These are phyloP conservation scores for Dactylellina sp. DNA, from an alignment of 2,329 filamentous ascomycete species.

Conservation along the genomic window DNA sequence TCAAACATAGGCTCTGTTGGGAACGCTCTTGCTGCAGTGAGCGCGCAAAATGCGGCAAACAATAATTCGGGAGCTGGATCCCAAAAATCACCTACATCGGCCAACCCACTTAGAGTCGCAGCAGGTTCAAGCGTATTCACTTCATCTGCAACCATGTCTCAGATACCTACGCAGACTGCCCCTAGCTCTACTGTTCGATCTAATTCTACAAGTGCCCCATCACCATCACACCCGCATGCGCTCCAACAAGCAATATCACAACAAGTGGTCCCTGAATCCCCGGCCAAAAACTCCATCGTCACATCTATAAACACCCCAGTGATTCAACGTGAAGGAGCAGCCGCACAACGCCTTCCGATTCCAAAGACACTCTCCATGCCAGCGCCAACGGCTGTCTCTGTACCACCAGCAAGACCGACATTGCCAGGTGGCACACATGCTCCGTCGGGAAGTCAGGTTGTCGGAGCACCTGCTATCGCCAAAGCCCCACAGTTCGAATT, in stretches of 20 bases:
- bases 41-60: slow-evolving; percentile 34
- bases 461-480: slow-evolving; percentile 85
- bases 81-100: slow-evolving; percentile 48
- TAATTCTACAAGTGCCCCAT: slow-evolving; percentile 65
- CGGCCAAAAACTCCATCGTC: slow-evolving; percentile 60
- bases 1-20: slow-evolving; percentile 51
- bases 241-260: slow-evolving; percentile 68
- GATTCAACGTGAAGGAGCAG: slow-evolving; percentile 47
- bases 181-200: slow-evolving; percentile 63
- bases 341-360: slow-evolving; percentile 71
- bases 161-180: slow-evolving; percentile 67
- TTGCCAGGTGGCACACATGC: slow-evolving; percentile 80
- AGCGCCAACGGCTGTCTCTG: slow-evolving; percentile 78
- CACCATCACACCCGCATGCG: slow-evolving; percentile 68
- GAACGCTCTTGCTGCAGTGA: slow-evolving; percentile 37
- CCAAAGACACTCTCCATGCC: slow-evolving; percentile 81
- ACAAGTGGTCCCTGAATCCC: slow-evolving; percentile 66
- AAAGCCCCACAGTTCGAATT: slow-evolving; percentile 86
- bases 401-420: slow-evolving; percentile 81
- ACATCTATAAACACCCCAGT: slow-evolving; percentile 53
- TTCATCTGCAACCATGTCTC: slow-evolving; percentile 12
- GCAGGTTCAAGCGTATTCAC: slow-evolving; percentile 22
- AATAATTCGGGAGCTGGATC: slow-evolving; percentile 18
- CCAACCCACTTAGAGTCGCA: slow-evolving; percentile 30
- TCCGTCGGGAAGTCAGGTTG: slow-evolving; percentile 77